A percentile compares a stretch with the other conserved stretches of the same genome.
Conservation (phyloP, 192 early-diverging fungal genomes). For the Coemansia sp. region DNA sequence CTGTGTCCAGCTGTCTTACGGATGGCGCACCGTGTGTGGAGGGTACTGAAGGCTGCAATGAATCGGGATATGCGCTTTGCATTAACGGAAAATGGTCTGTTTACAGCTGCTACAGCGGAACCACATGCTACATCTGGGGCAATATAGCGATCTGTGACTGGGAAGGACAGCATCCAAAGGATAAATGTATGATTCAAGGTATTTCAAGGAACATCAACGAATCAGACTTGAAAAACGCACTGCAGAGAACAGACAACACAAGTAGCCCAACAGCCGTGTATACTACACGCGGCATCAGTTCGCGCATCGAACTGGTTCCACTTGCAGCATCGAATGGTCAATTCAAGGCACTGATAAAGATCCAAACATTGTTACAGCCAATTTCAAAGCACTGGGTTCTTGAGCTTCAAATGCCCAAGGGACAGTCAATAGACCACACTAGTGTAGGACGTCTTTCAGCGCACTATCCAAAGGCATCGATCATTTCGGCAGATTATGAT, state of each 20-base stretch:
- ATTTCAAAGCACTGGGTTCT: constrained; percentile 26
- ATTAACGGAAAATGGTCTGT: constrained; percentile 23
- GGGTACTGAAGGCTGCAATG: constrained; percentile 25
- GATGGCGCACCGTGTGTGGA: constrained; percentile 23
- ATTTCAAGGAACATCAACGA: neutral
- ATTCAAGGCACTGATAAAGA: constrained; percentile 27
- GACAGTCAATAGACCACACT: constrained; percentile 18
- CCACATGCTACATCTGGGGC: constrained; percentile 26
- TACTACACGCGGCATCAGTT: constrained; percentile 25
- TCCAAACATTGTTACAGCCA: constrained; percentile 23
- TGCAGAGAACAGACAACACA: neutral
- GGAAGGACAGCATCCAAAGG: constrained; percentile 8
- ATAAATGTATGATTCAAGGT: constrained; percentile 1
- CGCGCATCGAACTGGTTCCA: constrained; percentile 27
- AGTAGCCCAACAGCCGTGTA: constrained; percentile 17
- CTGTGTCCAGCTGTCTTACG: constrained; percentile 13
- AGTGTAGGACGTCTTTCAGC: constrained; percentile 4
- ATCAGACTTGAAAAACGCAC: neutral
- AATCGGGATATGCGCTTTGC: constrained; percentile 33
- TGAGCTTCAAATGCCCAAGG: constrained; percentile 18
- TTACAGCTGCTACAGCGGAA: constrained; percentile 32
- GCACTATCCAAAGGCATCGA: constrained; percentile 16
- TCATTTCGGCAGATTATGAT: constrained; percentile 3
- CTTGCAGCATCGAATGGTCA: constrained; percentile 7
- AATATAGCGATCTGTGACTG: constrained; percentile 32